Base-by-base conservation (phyloP, 495 filamentous ascomycete species). In the Pyronema omphalodes region DNA sequence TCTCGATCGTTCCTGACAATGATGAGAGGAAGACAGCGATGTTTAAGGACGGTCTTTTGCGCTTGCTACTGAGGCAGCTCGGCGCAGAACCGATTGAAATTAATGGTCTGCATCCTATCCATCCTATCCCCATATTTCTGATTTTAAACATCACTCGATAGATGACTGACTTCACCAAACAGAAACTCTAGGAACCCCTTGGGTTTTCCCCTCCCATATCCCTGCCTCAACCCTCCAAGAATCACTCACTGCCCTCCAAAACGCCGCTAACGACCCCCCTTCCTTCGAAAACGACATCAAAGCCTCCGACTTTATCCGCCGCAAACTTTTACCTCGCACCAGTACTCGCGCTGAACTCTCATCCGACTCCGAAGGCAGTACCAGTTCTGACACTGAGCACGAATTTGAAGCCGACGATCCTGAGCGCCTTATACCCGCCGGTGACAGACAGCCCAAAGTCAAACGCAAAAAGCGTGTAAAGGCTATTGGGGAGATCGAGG, bases 1-100 rank as follows among this genome's bases (percentile, higher is more conserved):
- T 62, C 76, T 78, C 77, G 51, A 71, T 94, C 51, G 80, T 73
- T 57, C 74, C 84, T 1, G 78, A 80, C 40, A 78, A 75, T 41
- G 82, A 89, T 41, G 71, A 76, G 33, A 73, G 78, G 39, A 79
- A 80, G 46, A 75, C 72, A 3, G 82, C 85, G 18, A 78, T 93
- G 68, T 93, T 88, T 67, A 88, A 84, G 59, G 88, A 95, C 60
- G 80, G 83, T n/a, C 81, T 86, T 61, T 78, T 96, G 7, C 82
- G 89, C 29, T 80, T 96, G 19, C 77, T 99, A 6, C 81, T 96
- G 77, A 79, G 71, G 0, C 71, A 87, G 3, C 70, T 82, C 44
- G 84, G 85, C 4, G 77, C 91, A 50, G 77, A 83, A 59, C 51
- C 14, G 17, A 35, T 41, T 19, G 57, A 56, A 2, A 33, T 33